Conservation (phyloP, 495 filamentous ascomycete species). For the Pyrenula massariospora region DNA sequence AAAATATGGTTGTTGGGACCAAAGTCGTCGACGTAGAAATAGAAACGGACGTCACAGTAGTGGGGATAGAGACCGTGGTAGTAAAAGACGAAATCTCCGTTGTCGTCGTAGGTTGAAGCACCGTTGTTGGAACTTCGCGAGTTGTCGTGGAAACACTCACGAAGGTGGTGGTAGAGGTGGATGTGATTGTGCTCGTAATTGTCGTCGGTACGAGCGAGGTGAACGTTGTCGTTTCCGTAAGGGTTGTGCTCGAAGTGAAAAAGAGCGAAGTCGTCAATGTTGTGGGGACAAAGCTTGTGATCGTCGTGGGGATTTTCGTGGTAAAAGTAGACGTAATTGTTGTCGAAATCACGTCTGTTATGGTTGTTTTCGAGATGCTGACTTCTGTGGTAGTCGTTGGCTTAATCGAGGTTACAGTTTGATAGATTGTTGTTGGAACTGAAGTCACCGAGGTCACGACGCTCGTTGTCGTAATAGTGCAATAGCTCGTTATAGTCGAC, state of each 20-base stretch:
- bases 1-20: slow-evolving; percentile 4
- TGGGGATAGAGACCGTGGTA: neutral
- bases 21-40: slow-evolving; percentile 3
- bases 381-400: slow-evolving; percentile 13
- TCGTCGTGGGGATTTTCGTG: slow-evolving; percentile 1
- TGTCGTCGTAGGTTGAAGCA: neutral
- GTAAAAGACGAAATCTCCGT: slow-evolving; percentile 11
- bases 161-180: neutral
- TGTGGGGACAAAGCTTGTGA: slow-evolving; percentile 1
- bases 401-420: slow-evolving; percentile 3
- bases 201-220: slow-evolving; percentile 1
- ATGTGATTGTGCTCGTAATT: slow-evolving; percentile 2
- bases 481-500: neutral
- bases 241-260: neutral
- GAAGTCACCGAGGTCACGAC: neutral
- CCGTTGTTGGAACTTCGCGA: neutral
- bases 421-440: neutral
- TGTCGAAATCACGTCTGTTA: slow-evolving; percentile 5
- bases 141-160: neutral
- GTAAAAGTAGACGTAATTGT: slow-evolving; percentile 8
- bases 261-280: neutral
- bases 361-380: neutral
- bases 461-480: neutral
- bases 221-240: slow-evolving; percentile 1
- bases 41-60: slow-evolving; percentile 6